Conservation (phyloP, 163 green algal species). For the Dunaliella salina region DNA sequence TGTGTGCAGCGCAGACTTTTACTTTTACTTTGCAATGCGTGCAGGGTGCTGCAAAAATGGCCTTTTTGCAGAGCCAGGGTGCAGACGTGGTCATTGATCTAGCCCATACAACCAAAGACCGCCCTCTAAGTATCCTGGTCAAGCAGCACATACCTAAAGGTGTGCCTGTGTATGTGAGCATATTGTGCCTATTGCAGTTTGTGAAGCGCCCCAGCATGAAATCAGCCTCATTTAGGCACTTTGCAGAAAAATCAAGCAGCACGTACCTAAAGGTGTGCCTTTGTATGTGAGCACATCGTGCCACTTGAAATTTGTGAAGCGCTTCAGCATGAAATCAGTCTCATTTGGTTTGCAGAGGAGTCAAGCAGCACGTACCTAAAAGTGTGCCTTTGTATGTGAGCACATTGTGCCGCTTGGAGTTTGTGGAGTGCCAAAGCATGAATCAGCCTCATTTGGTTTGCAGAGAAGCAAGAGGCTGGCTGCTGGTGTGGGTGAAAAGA, state of each 20-base stretch:
- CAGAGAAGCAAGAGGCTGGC: too few relatives aligned
- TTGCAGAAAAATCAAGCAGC: too few relatives aligned
- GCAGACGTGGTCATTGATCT: conserved; percentile 72
- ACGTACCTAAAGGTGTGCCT: conserved; percentile 36
- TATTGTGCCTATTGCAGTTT: background rate
- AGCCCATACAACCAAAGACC: conserved; percentile 12
- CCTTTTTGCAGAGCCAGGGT: conserved; percentile 47
- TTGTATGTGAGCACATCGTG: background rate
- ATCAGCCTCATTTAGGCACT: too few relatives aligned
- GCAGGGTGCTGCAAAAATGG: conserved; percentile 55
- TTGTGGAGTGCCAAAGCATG: too few relatives aligned
- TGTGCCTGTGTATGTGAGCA: background rate
- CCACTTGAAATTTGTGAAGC: background rate
- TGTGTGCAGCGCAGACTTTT: too few relatives aligned
- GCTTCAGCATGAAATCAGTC: too few relatives aligned
- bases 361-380: conserved; percentile 46
- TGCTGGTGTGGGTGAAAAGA: too few relatives aligned
- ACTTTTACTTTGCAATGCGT: too few relatives aligned
- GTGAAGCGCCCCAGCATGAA: too few relatives aligned
- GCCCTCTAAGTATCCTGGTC: conserved; percentile 44
- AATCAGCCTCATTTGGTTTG: too few relatives aligned
- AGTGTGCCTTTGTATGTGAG: conserved; percentile 3
- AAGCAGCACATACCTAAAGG: conserved; percentile 42
- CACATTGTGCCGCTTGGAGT: background rate
- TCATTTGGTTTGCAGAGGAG: too few relatives aligned